These are phyloP conservation scores for Talaromyces pinophilus DNA, from an alignment of 2,329 filamentous ascomycete species.

Conservation along the genomic window DNA sequence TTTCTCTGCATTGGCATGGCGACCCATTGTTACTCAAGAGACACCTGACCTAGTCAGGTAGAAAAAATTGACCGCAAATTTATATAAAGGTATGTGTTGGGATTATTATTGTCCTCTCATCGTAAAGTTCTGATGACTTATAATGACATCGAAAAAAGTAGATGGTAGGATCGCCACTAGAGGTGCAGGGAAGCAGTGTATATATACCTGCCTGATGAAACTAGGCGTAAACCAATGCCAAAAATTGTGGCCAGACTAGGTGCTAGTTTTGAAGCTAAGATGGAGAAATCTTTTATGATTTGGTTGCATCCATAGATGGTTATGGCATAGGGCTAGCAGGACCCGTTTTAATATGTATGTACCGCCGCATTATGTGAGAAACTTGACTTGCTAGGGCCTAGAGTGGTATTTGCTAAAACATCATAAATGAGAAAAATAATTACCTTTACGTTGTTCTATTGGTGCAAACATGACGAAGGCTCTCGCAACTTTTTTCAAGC, in stretches of 20 bases:
- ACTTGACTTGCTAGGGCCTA: not conserved
- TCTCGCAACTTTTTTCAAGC: conserved; percentile 7
- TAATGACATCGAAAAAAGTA: not conserved
- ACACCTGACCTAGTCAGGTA: not conserved
- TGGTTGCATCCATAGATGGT: conserved; percentile 7
- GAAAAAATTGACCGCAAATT: not conserved
- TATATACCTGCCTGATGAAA: conserved; percentile 9
- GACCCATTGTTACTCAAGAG: conserved; percentile 20
- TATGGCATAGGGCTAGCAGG: conserved; percentile 10
- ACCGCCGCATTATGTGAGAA: not conserved
- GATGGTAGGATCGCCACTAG: not conserved
- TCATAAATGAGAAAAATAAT: not conserved
- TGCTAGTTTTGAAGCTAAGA: not conserved
- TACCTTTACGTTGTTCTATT: not conserved
- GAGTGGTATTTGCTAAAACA: not conserved
- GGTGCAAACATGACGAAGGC: not conserved
- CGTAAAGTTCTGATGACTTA: not conserved
- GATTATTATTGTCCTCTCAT: not conserved
- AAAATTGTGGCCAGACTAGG: conserved; percentile 8
- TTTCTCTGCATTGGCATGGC: conserved; percentile 46
- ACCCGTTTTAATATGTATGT: not conserved
- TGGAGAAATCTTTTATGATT: not conserved
- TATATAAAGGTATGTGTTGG: not conserved
- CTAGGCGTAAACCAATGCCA: not conserved
- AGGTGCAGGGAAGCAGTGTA: conserved; percentile 3